A percentile compares a stretch with the other conserved stretches of the same genome.
Evolutionary conservation across 176 grass and related monocot genomes (phyloP).

Genomic region (Bothriochloa decipiens): DNA sequence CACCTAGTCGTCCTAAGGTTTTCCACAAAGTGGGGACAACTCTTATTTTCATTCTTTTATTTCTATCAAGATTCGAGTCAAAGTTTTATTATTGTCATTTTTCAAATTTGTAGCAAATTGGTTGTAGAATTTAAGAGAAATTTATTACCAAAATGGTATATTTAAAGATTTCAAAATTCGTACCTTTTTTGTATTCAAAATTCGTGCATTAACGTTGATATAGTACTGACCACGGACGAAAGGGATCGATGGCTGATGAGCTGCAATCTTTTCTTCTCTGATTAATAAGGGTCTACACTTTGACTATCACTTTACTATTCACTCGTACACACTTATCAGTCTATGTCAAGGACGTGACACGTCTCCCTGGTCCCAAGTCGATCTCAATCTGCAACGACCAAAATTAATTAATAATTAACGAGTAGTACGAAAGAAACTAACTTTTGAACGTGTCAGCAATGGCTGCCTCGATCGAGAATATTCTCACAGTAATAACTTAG

Average conservation of each 20-base stretch:
- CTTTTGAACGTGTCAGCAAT: conserved; percentile 36
- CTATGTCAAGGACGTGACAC: conserved; percentile 2
- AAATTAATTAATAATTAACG: neutral
- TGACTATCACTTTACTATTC: neutral
- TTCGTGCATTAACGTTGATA: neutral
- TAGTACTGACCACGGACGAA: neutral
- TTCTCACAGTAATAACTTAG: neutral
- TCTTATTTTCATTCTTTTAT: too few relatives aligned
- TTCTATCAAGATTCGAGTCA: too few relatives aligned
- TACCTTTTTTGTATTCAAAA: neutral
- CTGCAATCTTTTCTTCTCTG: neutral
- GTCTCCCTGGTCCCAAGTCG: neutral
- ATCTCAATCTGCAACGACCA: too few relatives aligned
- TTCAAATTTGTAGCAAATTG: too few relatives aligned
- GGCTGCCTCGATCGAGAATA: conserved; percentile 16
- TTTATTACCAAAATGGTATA: too few relatives aligned
- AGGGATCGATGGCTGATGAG: neutral
- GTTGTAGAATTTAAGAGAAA: too few relatives aligned
- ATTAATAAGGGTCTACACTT: neutral
- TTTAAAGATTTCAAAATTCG: neutral
- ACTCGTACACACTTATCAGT: neutral
- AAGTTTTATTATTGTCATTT: too few relatives aligned
- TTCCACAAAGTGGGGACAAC: too few relatives aligned
- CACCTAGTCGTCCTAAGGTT: too few relatives aligned
- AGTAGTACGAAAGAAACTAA: neutral